phyloP scores from a whole-genome alignment of 23 red algal species.

The Gracilaria gracilis region DNA sequence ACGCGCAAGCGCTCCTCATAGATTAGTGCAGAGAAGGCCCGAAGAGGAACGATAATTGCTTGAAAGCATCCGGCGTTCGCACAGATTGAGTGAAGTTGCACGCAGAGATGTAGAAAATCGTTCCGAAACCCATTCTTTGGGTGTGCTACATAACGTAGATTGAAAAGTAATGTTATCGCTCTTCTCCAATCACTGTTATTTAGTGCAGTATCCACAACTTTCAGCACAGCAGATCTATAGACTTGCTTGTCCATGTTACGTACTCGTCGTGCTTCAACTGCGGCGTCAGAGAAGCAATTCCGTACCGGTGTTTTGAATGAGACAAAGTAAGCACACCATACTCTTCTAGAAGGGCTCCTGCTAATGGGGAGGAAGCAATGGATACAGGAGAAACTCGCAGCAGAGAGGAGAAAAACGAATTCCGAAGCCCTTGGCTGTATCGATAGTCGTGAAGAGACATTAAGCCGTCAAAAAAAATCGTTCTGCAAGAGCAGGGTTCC shows the following conservation, averaged over 20 bases:
- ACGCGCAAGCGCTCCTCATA: conserved; percentile 79
- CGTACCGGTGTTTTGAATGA: conserved; percentile 79
- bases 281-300: conserved; percentile 74
- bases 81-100: conserved; percentile 63
- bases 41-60: conserved; percentile 78
- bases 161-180: conserved; percentile 55
- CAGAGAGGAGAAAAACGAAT: conserved; percentile 54
- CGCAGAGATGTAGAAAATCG: conserved; percentile 70
- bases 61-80: conserved; percentile 68
- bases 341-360: conserved; percentile 47
- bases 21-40: conserved; percentile 67
- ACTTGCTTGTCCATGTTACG: conserved; percentile 46
- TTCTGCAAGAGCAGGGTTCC: conserved; percentile 64
- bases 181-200: conserved; percentile 73
- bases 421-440: conserved; percentile 19
- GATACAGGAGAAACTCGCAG: conserved; percentile 54
- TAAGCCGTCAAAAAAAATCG: conserved; percentile 73
- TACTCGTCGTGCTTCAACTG: conserved; percentile 54
- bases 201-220: conserved; percentile 57
- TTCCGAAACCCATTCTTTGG: conserved; percentile 71
- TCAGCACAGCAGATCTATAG: conserved; percentile 32
- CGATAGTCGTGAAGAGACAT: conserved; percentile 48
- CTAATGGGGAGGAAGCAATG: conserved; percentile 58
- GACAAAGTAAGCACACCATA: conserved; percentile 57
- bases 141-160: conserved; percentile 46